phyloP scores from a whole-genome alignment of 2,329 filamentous ascomycete genomes.

The Ophiocordyceps sinensis region DNA sequence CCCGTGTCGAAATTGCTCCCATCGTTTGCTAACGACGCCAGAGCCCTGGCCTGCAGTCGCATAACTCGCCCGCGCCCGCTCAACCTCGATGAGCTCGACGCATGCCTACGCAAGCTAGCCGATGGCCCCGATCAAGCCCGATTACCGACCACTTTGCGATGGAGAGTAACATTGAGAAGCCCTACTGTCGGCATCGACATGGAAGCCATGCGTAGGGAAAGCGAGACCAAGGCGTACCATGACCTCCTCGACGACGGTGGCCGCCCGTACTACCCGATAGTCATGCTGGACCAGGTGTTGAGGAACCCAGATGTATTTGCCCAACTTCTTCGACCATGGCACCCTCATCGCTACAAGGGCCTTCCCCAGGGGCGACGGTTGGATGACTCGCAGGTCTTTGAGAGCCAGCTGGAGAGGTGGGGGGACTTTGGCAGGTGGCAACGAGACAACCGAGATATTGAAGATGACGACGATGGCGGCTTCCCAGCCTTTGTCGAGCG shows the following conservation, averaged over 20 bases:
- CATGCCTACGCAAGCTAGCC: constrained; percentile 5
- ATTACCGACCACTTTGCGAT: too few species aligned
- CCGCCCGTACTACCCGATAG: constrained; percentile 14
- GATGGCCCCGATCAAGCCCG: too few species aligned
- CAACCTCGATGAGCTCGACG: constrained; percentile 8
- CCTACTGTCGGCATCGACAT: too few species aligned
- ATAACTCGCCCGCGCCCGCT: constrained; percentile 4
- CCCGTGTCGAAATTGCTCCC: neutral
- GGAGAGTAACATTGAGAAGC: too few species aligned
- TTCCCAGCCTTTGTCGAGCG: constrained; percentile 5
- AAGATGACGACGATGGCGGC: constrained; percentile 7
- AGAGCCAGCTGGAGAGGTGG: constrained; percentile 13
- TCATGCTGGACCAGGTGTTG: constrained; percentile 10
- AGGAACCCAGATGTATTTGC: constrained; percentile 8
- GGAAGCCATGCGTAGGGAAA: neutral
- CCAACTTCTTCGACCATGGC: constrained; percentile 13
- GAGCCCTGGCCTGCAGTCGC: neutral
- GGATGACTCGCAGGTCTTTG: too few species aligned
- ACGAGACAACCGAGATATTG: constrained; percentile 9
- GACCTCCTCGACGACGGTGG: constrained; percentile 16
- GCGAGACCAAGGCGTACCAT: constrained; percentile 11
- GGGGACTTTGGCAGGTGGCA: constrained; percentile 16
- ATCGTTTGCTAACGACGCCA: constrained; percentile 1
- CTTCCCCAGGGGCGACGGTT: too few species aligned
- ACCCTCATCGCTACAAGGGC: too few species aligned